These are phyloP conservation scores for Elsinoe arachidis DNA, from an alignment of 2,329 filamentous ascomycete species.

Conservation along the genomic window DNA sequence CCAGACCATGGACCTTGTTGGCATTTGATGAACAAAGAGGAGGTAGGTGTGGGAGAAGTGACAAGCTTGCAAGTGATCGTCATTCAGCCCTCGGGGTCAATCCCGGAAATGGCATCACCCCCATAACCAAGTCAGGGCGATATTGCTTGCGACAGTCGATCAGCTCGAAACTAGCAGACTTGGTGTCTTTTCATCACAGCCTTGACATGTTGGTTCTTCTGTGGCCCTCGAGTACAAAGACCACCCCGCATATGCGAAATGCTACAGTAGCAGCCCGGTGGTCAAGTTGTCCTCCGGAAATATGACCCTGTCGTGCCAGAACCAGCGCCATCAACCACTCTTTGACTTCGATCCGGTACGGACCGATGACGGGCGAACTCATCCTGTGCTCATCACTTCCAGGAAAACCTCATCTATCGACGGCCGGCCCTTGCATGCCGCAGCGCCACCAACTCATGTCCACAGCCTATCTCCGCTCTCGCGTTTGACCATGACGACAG, in stretches of 20 bases:
- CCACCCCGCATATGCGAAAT: background rate
- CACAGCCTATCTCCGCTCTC: background rate
- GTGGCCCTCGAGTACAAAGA: background rate
- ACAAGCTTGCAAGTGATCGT: background rate
- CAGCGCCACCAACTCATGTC: slow-evolving; percentile 4
- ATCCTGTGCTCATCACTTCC: background rate
- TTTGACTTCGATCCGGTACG: background rate
- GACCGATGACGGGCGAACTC: background rate
- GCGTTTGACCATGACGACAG: background rate
- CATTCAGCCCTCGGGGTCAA: background rate
- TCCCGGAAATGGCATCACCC: background rate
- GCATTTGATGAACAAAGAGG: background rate
- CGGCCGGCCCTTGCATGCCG: background rate
- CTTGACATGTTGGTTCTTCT: background rate
- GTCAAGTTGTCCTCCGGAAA: background rate
- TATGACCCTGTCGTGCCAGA: background rate
- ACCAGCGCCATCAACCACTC: background rate
- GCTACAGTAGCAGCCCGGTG: background rate
- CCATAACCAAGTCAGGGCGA: background rate
- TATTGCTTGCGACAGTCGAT: background rate
- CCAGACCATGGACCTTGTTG: background rate
- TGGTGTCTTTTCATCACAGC: background rate
- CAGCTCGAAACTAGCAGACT: background rate
- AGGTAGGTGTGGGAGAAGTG: background rate
- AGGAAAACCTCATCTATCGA: background rate